Evolutionary conservation across 257 asterid species (phyloP), one percentile per base, ranked within the genome.

Genomic region (Solanum sitiens): DNA sequence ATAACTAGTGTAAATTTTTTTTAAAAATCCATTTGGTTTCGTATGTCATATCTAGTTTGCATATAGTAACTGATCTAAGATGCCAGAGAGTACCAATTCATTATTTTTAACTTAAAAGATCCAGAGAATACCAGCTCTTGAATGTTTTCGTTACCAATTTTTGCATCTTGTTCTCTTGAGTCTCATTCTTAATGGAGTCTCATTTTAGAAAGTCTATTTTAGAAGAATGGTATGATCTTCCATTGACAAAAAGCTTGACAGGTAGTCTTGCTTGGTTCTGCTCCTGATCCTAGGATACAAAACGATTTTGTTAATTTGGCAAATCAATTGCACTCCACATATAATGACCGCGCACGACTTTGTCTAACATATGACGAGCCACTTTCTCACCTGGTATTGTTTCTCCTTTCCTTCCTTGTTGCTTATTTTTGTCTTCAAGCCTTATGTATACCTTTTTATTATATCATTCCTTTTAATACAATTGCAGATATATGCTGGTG

Each of bases 261-360:
- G 99, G 97, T 97, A 87, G 96, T 97, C 74, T 93, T 97, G 91
- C 90, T 97, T 90, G 99, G 99, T 88, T 94, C 99, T 40, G 99
- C 99, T 87, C 99, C 99, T 53, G 99, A 97, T 91, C 98, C 96
- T 86, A 94, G 97, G 86, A 92, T 96, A 87, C 99, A 97, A 93
- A 93, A 92, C 71, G 99, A 97, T 25, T 97, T 97, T 91, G 95
- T 95, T 63, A 93, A 95, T 89, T 89, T 97, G 95, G 95, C 98
- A 85, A 96, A 95, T 90, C 94, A 97, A 44, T 92, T 97, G 92
- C 99, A 92, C 90, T 94, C 97, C 86, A 91, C 94, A 45, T 90
- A 94, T 90, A 88, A 87, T 90, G 97, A 94, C 86, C 92, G 95
- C 30, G 98, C 99, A 77, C 98, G 97, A 86, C 93, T 97, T 37